Evolutionary conservation across 495 filamentous ascomycete genomes (phyloP).

Genomic region (Pseudomonodictys pantanalensis): DNA sequence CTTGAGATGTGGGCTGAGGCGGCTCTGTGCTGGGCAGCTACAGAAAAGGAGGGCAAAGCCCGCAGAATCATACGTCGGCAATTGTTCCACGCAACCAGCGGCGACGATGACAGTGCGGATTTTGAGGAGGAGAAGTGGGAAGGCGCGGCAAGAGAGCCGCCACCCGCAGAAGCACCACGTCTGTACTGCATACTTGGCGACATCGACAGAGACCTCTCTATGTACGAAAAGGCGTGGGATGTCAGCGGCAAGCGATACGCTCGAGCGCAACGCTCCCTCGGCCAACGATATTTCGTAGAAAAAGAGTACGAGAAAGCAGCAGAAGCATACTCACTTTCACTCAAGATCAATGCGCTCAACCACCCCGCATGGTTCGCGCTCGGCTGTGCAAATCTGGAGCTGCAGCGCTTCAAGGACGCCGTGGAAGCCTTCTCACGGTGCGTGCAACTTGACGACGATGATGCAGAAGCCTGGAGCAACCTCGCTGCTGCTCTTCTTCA

Average conservation of each 20-base stretch:
- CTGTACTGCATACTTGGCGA: slow-evolving; percentile 94
- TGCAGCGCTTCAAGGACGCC: slow-evolving; percentile 73
- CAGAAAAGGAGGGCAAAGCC: slow-evolving; percentile 81
- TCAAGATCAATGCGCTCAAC: slow-evolving; percentile 76
- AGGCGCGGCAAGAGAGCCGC: slow-evolving; percentile 58
- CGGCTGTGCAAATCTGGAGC: slow-evolving; percentile 79
- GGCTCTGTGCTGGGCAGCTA: slow-evolving; percentile 80
- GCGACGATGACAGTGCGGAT: slow-evolving; percentile 48
- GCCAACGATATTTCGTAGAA: slow-evolving; percentile 65
- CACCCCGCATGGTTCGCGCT: slow-evolving; percentile 81
- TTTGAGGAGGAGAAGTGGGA: slow-evolving; percentile 47
- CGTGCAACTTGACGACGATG: slow-evolving; percentile 78
- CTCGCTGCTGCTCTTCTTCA: slow-evolving; percentile 75
- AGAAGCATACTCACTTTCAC: slow-evolving; percentile 71
- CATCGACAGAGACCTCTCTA: slow-evolving; percentile 65
- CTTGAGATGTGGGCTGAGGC: slow-evolving; percentile 95
- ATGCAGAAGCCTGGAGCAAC: slow-evolving; percentile 93
- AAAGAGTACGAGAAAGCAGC: slow-evolving; percentile 67
- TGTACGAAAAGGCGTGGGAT: slow-evolving; percentile 87
- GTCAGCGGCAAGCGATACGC: slow-evolving; percentile 78
- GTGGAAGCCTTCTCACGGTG: slow-evolving; percentile 78
- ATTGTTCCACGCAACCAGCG: slow-evolving; percentile 62
- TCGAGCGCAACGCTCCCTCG: slow-evolving; percentile 82
- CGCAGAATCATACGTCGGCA: slow-evolving; percentile 69
- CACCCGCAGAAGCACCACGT: slow-evolving; percentile 79